Evolutionary conservation across 179 eudicot species (phyloP), one percentile per base, ranked within the genome.

Genomic region (Vitellaria paradoxa): DNA sequence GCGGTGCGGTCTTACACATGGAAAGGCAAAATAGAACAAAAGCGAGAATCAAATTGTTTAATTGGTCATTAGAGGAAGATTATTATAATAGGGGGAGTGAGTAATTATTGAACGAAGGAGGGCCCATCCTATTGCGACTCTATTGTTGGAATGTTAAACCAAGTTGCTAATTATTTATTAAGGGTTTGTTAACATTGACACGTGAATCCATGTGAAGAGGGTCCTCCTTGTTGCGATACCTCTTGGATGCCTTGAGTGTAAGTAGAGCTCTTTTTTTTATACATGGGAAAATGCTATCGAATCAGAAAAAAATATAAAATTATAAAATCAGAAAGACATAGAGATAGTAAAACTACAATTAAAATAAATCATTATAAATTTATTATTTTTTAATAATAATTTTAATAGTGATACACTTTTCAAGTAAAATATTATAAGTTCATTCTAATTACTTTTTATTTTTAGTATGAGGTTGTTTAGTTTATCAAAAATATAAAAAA

Each of bases 171-270:
- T 68, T 49, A 61, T 68, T 53, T 24, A 57, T 42, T 62, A 13
- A 42, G 15, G 59, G 0, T 73, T 73, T 57, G 26, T 78, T 69
- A 64, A 53, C 55, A 23, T 2, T 40, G 62, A 75, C 84, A 78
- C 77, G 77, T 78, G 80, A 80, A 75, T 77, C 70, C 86, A 84
- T 75, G 84, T 84, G 83, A 83, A 78, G 86, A n/a, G 81, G 85
- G 79, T 40, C 80, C 81, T 47, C 62, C 69, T 17, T 46, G 76
- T 70, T 79, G 46, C 46, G 17, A n/a, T 30, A 40, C 49, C 60
- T 0, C 9, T 71, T 20, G 42, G 21, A 71, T 71, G 10, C 57
- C 9, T 11, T 3, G 66, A 23, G 40, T 3, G 40, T 21, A 21
- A 21, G 4, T 62, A 23, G 4, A 63, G 11, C 18, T 64, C 14